Conservation (phyloP, 1,284 basidiomycete genomes). For the Cutaneotrichosporon mucoides region DNA sequence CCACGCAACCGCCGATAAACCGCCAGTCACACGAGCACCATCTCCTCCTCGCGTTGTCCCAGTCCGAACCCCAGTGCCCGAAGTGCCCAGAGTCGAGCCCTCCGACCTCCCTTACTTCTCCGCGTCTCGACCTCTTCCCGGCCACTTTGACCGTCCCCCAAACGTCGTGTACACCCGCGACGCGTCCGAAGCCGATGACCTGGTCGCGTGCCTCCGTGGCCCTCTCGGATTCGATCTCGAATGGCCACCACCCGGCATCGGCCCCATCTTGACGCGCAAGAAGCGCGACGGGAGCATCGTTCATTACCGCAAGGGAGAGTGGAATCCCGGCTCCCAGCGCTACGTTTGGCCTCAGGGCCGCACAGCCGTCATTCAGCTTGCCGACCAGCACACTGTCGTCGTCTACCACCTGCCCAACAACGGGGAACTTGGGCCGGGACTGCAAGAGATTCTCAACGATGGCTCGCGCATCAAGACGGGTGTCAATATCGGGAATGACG, state of each 20-base stretch:
- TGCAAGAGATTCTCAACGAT: slow-evolving; percentile 38
- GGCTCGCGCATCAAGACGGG: slow-evolving; percentile 41
- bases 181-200: slow-evolving; percentile 32
- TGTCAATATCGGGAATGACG: slow-evolving; percentile 45
- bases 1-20: too few species aligned
- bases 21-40: too few species aligned
- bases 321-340: too few species aligned
- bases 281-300: neutral
- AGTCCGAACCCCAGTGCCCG: too few species aligned
- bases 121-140: slow-evolving; percentile 8
- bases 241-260: slow-evolving; percentile 34
- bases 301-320: neutral
- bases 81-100: neutral
- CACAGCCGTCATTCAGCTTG: slow-evolving; percentile 47
- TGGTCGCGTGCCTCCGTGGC: slow-evolving; percentile 33
- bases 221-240: slow-evolving; percentile 44
- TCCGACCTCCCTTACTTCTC: slow-evolving; percentile 18
- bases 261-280: neutral
- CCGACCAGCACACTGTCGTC: slow-evolving; percentile 42
- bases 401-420: slow-evolving; percentile 40
- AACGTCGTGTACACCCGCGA: slow-evolving; percentile 35
- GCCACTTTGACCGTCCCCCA: slow-evolving; percentile 12
- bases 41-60: too few species aligned
- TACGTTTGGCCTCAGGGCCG: slow-evolving; percentile 27
- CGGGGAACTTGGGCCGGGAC: slow-evolving; percentile 8